Percentiles rank a stretch among this genome's conserved stretches.
These are phyloP conservation scores for Filobasidium floriforme DNA, from an alignment of 768 basidiomycete genomes.

Conservation along the genomic window DNA sequence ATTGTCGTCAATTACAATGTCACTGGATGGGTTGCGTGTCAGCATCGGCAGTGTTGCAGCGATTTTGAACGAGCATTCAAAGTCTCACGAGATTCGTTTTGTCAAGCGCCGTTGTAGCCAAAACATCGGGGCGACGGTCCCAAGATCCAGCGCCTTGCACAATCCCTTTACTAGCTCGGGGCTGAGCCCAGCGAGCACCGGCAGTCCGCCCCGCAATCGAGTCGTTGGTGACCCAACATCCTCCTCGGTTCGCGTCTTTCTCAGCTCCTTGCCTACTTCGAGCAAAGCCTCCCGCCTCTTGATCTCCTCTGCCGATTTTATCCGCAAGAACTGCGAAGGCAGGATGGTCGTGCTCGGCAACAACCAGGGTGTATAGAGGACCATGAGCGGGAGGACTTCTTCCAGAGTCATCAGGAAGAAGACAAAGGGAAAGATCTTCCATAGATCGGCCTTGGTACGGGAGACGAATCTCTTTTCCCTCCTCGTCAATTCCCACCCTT, in stretches of 20 bases:
- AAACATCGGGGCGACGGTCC: constrained; percentile 45
- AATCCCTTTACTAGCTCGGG: constrained; percentile 32
- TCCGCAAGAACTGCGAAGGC: constrained; percentile 66
- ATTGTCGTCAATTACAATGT: constrained; percentile 54
- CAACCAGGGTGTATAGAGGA: constrained; percentile 73
- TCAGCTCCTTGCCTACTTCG: constrained; percentile 31
- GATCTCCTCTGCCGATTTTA: constrained; percentile 48
- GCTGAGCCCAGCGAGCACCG: constrained; percentile 47
- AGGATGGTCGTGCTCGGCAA: constrained; percentile 81
- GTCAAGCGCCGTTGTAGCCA: constrained; percentile 30
- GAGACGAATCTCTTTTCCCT: constrained; percentile 63
- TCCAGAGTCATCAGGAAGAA: constrained; percentile 66
- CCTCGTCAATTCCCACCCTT: constrained; percentile 60
- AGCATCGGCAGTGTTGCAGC: too few relatives aligned
- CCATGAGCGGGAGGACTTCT: constrained; percentile 73
- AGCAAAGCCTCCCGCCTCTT: constrained; percentile 35
- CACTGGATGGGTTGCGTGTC: constrained; percentile 45
- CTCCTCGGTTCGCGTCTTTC: constrained; percentile 18
- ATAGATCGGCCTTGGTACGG: constrained; percentile 59
- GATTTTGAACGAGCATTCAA: constrained; percentile 39
- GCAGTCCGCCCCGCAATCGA: constrained; percentile 51
- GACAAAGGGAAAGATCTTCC: constrained; percentile 69
- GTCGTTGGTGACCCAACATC: constrained; percentile 42
- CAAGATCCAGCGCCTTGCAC: constrained; percentile 30
- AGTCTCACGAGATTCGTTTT: constrained; percentile 15